These are phyloP conservation scores for Cladochytrium replicatum DNA, from an alignment of 192 early-diverging fungal species.

Conservation along the genomic window DNA sequence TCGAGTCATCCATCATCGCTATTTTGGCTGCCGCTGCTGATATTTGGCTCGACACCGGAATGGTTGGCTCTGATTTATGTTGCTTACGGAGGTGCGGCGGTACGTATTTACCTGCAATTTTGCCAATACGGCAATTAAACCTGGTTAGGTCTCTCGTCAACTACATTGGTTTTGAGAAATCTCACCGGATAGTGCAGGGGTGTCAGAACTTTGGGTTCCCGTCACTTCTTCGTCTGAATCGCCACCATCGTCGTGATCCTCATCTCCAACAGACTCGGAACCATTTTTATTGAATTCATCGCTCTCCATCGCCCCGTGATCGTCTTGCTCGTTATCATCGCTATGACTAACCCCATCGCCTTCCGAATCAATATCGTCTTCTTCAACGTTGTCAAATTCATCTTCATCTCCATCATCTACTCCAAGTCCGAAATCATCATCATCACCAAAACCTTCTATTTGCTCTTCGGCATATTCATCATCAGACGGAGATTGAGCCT, in stretches of 20 bases:
- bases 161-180: not conserved
- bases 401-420: not conserved
- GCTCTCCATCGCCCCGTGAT: constrained; percentile 2
- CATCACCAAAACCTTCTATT: constrained; percentile 11
- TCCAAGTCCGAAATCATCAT: constrained; percentile 9
- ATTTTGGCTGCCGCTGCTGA: too few relatives aligned
- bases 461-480: constrained; percentile 16
- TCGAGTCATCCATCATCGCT: too few relatives aligned
- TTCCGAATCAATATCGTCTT: constrained; percentile 16
- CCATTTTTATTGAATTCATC: constrained; percentile 11
- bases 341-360: constrained; percentile 11
- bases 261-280: not conserved
- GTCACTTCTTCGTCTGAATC: constrained; percentile 13
- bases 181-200: constrained; percentile 3
- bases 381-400: constrained; percentile 4
- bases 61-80: too few relatives aligned
- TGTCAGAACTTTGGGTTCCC: constrained; percentile 2
- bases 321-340: constrained; percentile 13
- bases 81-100: constrained; percentile 76
- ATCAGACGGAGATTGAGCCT: too few relatives aligned
- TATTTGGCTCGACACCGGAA: constrained; percentile 10
- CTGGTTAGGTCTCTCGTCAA: not conserved
- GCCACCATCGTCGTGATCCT: constrained; percentile 20
- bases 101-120: constrained; percentile 58
- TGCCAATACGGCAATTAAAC: constrained; percentile 1